Evolutionary conservation across 2,329 filamentous ascomycete genomes (phyloP).

Genomic region (Paracoccidioides brasiliensis): DNA sequence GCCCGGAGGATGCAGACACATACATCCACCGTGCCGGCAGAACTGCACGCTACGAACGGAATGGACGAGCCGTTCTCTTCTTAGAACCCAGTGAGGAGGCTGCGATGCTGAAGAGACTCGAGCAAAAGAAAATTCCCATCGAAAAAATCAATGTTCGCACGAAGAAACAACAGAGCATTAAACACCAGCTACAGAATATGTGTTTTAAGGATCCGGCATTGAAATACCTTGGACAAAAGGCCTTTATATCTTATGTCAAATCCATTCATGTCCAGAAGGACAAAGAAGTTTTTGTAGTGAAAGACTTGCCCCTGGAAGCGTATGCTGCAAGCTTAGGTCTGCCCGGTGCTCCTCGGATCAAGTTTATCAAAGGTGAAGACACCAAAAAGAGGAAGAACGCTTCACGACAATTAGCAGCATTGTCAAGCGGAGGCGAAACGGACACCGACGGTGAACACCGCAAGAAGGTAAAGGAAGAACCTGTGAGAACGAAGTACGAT

Average conservation of each 20-base stretch:
- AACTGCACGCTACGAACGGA: conserved; percentile 82
- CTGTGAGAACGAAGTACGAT: conserved; percentile 87
- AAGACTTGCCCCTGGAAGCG: conserved; percentile 70
- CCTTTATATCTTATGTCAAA: conserved; percentile 79
- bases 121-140: conserved; percentile 81
- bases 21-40: conserved; percentile 95
- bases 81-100: conserved; percentile 83
- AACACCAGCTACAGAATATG: conserved; percentile 78
- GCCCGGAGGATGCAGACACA: conserved; percentile 89
- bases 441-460: conserved; percentile 35
- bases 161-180: conserved; percentile 79
- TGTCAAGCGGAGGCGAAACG: conserved; percentile 47
- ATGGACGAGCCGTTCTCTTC: conserved; percentile 79
- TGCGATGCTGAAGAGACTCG: conserved; percentile 75
- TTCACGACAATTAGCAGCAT: conserved; percentile 49
- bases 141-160: conserved; percentile 74
- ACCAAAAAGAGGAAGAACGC: conserved; percentile 80
- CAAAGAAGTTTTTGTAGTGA: conserved; percentile 79
- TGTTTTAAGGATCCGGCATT: conserved; percentile 89
- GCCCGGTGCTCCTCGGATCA: conserved; percentile 83
- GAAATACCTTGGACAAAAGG: conserved; percentile 92
- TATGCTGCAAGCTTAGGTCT: conserved; percentile 77
- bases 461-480: conserved; percentile 49
- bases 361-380: conserved; percentile 82
- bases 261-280: conserved; percentile 81